A percentile compares a stretch with the other conserved stretches of the same genome.
phyloP scores from a whole-genome alignment of 202 grass and related monocot genomes.

The Schoenoplectus tabernaemontani region DNA sequence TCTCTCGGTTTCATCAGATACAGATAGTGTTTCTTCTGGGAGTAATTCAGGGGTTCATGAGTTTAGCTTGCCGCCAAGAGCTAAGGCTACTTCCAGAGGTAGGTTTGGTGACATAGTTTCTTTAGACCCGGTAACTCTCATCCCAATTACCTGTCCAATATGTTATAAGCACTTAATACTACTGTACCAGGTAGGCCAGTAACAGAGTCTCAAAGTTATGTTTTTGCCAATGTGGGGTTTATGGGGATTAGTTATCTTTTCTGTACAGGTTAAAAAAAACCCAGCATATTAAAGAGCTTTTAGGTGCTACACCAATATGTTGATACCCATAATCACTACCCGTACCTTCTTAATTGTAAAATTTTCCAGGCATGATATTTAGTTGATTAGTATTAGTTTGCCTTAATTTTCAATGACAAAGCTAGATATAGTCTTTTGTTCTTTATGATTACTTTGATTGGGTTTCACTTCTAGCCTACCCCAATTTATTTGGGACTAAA shows the following conservation, averaged over 20 bases:
- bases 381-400: neutral
- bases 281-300: neutral
- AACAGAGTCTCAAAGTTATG: neutral
- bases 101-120: neutral
- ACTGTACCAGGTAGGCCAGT: neutral
- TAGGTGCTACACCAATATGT: neutral
- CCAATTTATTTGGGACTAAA: too few relatives aligned
- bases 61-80: slow-evolving; percentile 25
- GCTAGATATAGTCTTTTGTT: neutral
- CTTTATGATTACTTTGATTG: too few relatives aligned
- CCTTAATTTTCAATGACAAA: neutral
- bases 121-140: neutral
- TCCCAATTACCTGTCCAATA: neutral
- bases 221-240: neutral
- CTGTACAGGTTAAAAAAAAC: too few relatives aligned
- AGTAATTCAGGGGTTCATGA: slow-evolving; percentile 82
- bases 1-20: slow-evolving; percentile 78
- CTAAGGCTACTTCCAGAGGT: slow-evolving; percentile 21
- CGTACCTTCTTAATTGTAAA: neutral
- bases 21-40: slow-evolving; percentile 82
- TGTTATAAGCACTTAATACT: neutral
- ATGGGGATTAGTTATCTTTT: neutral
- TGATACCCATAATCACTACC: neutral
- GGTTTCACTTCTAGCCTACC: too few relatives aligned
- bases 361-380: neutral